These are phyloP conservation scores for Collybiopsis luxurians DNA, from an alignment of 768 basidiomycete species.

Conservation along the genomic window DNA sequence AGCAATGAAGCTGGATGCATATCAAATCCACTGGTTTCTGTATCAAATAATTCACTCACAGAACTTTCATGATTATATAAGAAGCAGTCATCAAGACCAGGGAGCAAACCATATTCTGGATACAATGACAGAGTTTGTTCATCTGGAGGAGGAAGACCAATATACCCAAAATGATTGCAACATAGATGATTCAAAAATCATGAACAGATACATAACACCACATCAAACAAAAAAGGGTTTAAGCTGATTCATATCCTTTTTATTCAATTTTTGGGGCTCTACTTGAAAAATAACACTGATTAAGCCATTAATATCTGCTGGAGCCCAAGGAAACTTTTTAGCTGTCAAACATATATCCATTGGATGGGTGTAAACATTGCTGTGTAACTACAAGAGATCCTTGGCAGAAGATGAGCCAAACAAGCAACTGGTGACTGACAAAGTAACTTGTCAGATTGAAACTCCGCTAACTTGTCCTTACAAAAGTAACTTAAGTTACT, in stretches of 20 bases:
- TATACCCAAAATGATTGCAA: too few relatives aligned
- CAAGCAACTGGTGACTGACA: too few relatives aligned
- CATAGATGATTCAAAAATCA: too few relatives aligned
- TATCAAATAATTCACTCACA: not conserved
- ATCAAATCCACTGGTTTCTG: not conserved
- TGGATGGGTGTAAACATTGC: conserved; percentile 4
- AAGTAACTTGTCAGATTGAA: too few relatives aligned
- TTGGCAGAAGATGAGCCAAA: not conserved
- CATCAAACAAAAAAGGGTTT: not conserved
- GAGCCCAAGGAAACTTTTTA: not conserved
- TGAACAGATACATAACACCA: too few relatives aligned
- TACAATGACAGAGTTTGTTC: not conserved
- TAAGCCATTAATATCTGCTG: not conserved
- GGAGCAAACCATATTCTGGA: not conserved
- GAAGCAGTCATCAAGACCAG: not conserved
- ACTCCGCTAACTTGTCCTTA: too few relatives aligned
- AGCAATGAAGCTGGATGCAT: not conserved
- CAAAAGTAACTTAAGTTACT: too few relatives aligned
- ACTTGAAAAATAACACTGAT: not conserved
- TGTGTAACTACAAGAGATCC: not conserved
- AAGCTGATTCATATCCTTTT: not conserved
- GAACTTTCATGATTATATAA: not conserved
- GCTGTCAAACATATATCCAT: not conserved
- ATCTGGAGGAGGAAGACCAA: not conserved
- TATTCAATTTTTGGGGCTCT: not conserved